Evolutionary conservation across 345 rosid genomes (phyloP).

Genomic region (Jatropha curcas): DNA sequence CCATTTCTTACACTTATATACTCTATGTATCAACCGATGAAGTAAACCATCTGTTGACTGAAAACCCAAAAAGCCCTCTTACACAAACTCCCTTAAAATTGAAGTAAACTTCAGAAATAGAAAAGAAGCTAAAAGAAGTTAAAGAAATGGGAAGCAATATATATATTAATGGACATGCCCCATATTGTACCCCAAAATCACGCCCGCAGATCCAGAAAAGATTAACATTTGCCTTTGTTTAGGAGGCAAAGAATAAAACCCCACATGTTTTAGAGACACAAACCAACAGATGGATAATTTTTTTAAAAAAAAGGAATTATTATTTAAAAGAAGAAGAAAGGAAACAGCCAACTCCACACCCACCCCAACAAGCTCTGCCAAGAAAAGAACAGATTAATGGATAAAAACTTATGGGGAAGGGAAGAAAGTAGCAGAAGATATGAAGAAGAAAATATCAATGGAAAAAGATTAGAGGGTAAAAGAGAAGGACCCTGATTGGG

Average conservation of each 20-base stretch:
- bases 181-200: slow-evolving; percentile 31
- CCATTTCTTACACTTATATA: slow-evolving; percentile 46
- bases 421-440: slow-evolving; percentile 6
- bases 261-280: slow-evolving; percentile 17
- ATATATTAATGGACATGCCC: slow-evolving; percentile 22
- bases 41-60: slow-evolving; percentile 26
- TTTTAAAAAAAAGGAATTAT: background rate
- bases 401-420: slow-evolving; percentile 4
- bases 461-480: background rate
- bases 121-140: slow-evolving; percentile 12
- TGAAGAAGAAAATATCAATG: background rate
- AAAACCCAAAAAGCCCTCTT: slow-evolving; percentile 11
- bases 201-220: slow-evolving; percentile 39
- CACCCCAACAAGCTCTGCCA: slow-evolving; percentile 12
- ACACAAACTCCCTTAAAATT: background rate
- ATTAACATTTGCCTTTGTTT: slow-evolving; percentile 21
- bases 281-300: background rate
- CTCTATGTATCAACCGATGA: slow-evolving; percentile 1
- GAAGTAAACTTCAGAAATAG: slow-evolving; percentile 14
- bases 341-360: background rate
- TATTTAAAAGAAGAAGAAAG: background rate
- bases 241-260: slow-evolving; percentile 28
- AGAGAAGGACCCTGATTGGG: slow-evolving; percentile 2
- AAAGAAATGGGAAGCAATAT: slow-evolving; percentile 20
- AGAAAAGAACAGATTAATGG: background rate